Evolutionary conservation across 2,329 filamentous ascomycete species (phyloP), one percentile per base, ranked within the genome.

Genomic region (Thelonectria discophora): DNA sequence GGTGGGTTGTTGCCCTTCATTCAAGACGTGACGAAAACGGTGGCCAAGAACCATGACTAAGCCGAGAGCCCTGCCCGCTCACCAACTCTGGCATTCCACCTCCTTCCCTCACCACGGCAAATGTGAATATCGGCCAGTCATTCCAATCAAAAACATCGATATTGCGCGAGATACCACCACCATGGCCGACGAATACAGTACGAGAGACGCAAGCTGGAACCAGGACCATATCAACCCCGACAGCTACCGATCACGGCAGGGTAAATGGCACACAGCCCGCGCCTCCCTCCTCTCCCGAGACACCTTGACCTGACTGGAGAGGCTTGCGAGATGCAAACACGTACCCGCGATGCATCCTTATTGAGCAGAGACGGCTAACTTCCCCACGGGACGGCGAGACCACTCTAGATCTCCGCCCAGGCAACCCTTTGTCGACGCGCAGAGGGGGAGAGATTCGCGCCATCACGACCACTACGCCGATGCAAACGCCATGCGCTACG

Each of bases 221-320:
- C 56, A 61, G 62, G 67, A 66, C 60, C 62, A 72, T 27, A 45
- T 50, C 61, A 58, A 56, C 62, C 60, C 55, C 62, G 63, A 72
- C 69, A 75, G 77, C 74, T 75, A 78, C 72, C 80, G 76, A 76
- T 77, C 79, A 78, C 78, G 80, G 79, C 81, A 84, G 79, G 82
- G 79, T 81, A 81, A 81, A 80, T 73, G 69, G 55, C 56, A 73
- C 73, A 74, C 66, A 73, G 71, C 75, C 75, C 73, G 75, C 68
- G 73, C 70, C 68, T 71, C n/a, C 11, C 68, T 63, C 62, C 67
- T 71, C 67, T 71, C 68, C 62, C 62, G 62, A 63, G 67, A 65
- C 69, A 47, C 63, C n/a, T n/a, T n/a, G n/a, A n/a, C n/a, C 65
- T 66, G 59, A 67, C 15, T 37, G 34, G 34, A 37, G 15, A 59